A percentile compares a stretch with the other conserved stretches of the same genome.
These are phyloP conservation scores for Angomonas ambiguus DNA, from an alignment of 208 protist genomes.

Conservation along the genomic window DNA sequence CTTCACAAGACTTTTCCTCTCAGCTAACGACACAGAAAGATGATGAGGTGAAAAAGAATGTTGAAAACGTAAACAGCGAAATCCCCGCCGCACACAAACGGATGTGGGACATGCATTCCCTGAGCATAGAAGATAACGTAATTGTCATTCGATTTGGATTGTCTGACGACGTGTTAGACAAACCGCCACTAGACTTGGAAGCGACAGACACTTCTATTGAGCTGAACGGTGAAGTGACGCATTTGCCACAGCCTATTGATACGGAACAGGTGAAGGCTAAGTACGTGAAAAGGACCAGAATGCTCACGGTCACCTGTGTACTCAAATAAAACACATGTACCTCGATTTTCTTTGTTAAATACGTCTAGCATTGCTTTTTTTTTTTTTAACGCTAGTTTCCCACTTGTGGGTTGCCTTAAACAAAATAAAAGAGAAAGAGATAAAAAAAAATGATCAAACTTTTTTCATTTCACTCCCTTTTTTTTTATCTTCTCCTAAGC, in stretches of 20 bases:
- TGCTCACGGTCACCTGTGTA: neutral
- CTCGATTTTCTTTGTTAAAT: neutral
- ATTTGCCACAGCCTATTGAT: neutral
- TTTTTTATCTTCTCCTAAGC: constrained; percentile 20
- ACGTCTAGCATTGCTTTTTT: no score
- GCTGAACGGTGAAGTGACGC: neutral
- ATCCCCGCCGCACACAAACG: no score
- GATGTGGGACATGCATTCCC: neutral
- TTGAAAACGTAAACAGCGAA: no score
- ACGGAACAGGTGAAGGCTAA: neutral
- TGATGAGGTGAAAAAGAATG: no score
- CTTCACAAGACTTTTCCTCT: constrained; percentile 10
- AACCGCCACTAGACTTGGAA: neutral
- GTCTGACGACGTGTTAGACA: neutral
- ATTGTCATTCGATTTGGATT: neutral
- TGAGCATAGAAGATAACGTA: neutral
- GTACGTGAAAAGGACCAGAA: neutral
- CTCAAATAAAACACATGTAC: neutral
- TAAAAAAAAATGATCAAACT: neutral
- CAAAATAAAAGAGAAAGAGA: no score
- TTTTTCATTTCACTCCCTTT: constrained; percentile 8
- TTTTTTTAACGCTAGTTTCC: no score
- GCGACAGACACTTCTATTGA: neutral
- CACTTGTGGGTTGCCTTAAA: no score
- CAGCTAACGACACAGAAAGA: no score